Evolutionary conservation across 176 grass and related monocot genomes (phyloP).

Genomic region (Avena sativa): DNA sequence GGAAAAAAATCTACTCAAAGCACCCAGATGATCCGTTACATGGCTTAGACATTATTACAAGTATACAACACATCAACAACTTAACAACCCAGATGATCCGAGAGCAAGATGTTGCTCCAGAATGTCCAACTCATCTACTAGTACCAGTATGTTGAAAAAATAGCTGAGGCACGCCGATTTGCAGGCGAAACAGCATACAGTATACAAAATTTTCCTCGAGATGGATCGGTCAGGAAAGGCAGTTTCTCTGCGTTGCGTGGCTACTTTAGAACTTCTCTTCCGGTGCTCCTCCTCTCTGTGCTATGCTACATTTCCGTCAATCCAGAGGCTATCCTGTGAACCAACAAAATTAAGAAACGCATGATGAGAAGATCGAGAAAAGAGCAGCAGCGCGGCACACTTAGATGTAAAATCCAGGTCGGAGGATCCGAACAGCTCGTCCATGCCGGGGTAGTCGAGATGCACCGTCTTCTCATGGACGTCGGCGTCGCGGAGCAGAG

Average conservation of each 20-base stretch:
- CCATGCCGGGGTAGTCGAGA: neutral
- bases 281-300: neutral
- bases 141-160: too few relatives aligned
- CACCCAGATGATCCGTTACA: neutral
- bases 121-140: neutral
- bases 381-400: neutral
- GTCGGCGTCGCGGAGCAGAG: neutral
- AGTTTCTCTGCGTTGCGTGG: neutral
- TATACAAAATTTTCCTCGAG: neutral
- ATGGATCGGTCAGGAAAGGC: neutral
- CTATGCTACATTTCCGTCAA: conserved; percentile 16
- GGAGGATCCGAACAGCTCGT: neutral
- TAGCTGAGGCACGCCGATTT: neutral
- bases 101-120: neutral
- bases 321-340: conserved; percentile 63
- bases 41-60: neutral
- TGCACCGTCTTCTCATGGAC: neutral
- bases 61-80: neutral
- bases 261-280: neutral
- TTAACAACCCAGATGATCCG: neutral
- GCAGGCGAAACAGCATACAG: neutral
- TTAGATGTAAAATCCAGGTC: conserved; percentile 37
- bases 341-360: neutral
- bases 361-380: neutral
- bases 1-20: neutral